Evolutionary conservation across 2,329 filamentous ascomycete species (phyloP).

Genomic region (Fusarium graminum): DNA sequence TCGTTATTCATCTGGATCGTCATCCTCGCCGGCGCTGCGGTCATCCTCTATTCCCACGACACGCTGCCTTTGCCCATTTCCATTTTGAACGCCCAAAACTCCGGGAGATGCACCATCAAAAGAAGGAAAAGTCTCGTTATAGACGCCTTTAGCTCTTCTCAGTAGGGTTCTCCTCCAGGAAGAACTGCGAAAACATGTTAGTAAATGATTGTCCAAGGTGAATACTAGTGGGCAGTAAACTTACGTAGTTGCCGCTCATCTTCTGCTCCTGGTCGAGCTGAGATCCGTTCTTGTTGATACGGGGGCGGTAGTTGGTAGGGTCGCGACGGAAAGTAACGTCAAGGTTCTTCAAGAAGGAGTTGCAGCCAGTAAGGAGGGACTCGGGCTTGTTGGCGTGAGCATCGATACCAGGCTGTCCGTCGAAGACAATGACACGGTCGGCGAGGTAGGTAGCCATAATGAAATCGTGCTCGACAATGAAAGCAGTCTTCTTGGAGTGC

Average conservation of each 20-base stretch:
- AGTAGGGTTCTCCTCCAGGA: slow-evolving; percentile 81
- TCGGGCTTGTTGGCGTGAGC: slow-evolving; percentile 91
- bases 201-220: slow-evolving; percentile 14
- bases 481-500: slow-evolving; percentile 99
- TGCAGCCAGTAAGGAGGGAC: slow-evolving; percentile 94
- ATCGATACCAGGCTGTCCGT: slow-evolving; percentile 90
- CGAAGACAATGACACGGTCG: slow-evolving; percentile 98
- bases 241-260: slow-evolving; percentile 87
- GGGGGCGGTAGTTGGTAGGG: slow-evolving; percentile 93
- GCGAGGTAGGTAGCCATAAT: slow-evolving; percentile 87
- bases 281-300: slow-evolving; percentile 97
- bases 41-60: slow-evolving; percentile 59
- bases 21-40: slow-evolving; percentile 70
- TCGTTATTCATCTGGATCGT: slow-evolving; percentile 73
- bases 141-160: slow-evolving; percentile 66
- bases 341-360: slow-evolving; percentile 94
- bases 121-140: slow-evolving; percentile 52
- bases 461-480: slow-evolving; percentile 99
- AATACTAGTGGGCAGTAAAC: slow-evolving; percentile 52
- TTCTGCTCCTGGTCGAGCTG: slow-evolving; percentile 99
- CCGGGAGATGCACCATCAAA: slow-evolving; percentile 54
- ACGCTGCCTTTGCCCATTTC: slow-evolving; percentile 49
- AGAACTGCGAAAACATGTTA: slow-evolving; percentile 73
- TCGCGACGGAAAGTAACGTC: slow-evolving; percentile 99
- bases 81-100: slow-evolving; percentile 67